Evolutionary conservation across 2,329 filamentous ascomycete genomes (phyloP), one percentile per base, ranked within the genome.

Genomic region (Phialophora chinensis): DNA sequence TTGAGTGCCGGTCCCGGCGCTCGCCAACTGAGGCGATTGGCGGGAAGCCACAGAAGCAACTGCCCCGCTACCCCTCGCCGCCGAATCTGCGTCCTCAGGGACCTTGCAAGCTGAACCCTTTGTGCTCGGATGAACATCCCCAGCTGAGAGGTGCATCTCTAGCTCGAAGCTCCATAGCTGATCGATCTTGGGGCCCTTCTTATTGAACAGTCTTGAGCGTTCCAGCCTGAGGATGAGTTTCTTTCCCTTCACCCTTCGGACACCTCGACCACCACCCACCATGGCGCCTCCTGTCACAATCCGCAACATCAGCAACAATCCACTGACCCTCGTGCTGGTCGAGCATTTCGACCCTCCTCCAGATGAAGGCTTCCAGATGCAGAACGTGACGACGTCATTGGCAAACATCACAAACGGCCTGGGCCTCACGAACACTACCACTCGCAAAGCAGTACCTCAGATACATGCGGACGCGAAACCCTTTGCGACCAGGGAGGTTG

Each of bases 261-360:
- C 47, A 50, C 60, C 59, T 59, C 59, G 17, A 6, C 6, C 8
- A n/a, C 11, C 38, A n/a, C 23, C 59, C 47, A 66, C 53, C 54
- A 79, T 81, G 79, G 77, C 76, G 55, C 78, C 77, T 49, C 74
- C 79, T 35, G 81, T 97, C 72, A 91, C 86, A 4, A 87, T 97
- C 73, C 92, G 93, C 74, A 97, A 97, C 78, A 82, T 96, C 71
- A 94, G 91, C 53, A 83, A 86, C 65, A 88, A 86, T 57, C 84
- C 88, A n/a, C 82, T 97, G 63, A 87, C 89, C 72, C 85, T 97
- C 73, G 89, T 88, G 77, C 78, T 83, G 66, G 82, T 94, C 66
- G 91, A 96, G 80, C 89, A 90, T 72, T 93, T 93, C 76, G 86
- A 88, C 71, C 84, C 81, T 55, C 62, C 76, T 67, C 68, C 69